Evolutionary conservation across 805 yeast genomes (phyloP), one percentile per base, ranked within the genome.

Genomic region (Kluyveromyces aestuarii): DNA sequence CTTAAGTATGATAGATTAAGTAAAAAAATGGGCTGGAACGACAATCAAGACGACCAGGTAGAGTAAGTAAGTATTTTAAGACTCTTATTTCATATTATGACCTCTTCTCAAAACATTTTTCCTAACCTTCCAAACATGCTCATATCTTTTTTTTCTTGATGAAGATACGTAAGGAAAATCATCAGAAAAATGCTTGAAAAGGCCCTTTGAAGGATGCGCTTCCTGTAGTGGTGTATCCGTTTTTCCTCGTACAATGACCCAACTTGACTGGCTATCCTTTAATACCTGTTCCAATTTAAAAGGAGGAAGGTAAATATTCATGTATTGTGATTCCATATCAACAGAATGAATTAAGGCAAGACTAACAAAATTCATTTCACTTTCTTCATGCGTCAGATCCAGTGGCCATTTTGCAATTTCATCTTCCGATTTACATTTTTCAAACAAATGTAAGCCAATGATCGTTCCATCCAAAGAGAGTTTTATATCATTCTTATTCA

Each of bases 11-110:
- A 87, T 50, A 72, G 74, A 53, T 68, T 88, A 59, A 85, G 83
- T 55, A 82, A 77, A 62, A 74, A 81, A 52, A 74, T 87, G 78
- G 91, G 89, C 0, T 82, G 88, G 89, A 79, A 79, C 37, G 67
- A 71, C 48, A 63, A 73, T 33, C 66, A 67, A 11, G 69, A 63
- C 11, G 41, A 13, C 18, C 27, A 16, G 17, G 53, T 49, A 13
- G 51, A 52, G 25, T n/a, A 35, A 35, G 30, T 46, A 38, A 48
- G 40, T 37, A 49, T 43, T 44, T 40, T 36, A 40, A 37, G 8
- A 41, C 19, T 19, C 25, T 46, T 38, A 55, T 44, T 57, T 57
- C 52, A 54, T 54, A 40, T 62, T 58, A 44, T 69, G 72, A 0
- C 73, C 72, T 51, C 73, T 65, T 59, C 82, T 71, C 61, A 66